A percentile compares a stretch with the other conserved stretches of the same genome.
Conservation (phyloP, 495 filamentous ascomycete genomes). For the Penicillium lividum region DNA sequence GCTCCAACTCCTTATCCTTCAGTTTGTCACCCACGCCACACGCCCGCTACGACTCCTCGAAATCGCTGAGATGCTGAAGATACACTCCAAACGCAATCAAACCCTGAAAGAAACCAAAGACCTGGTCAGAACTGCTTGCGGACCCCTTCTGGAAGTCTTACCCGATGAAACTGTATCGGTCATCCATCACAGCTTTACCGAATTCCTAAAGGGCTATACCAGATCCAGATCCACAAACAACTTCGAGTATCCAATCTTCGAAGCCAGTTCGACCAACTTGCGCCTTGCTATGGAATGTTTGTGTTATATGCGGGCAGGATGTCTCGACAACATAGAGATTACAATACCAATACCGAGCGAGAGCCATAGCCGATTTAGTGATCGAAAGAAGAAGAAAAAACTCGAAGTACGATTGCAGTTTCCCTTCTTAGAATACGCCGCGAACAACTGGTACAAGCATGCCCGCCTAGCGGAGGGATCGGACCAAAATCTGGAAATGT, state of each 20-base stretch:
- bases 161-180: slow-evolving; percentile 51
- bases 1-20: slow-evolving; percentile 22
- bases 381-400: background rate
- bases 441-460: slow-evolving; percentile 4
- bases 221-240: background rate
- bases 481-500: background rate
- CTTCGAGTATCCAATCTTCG: slow-evolving; percentile 1
- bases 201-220: slow-evolving; percentile 36
- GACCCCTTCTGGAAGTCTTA: slow-evolving; percentile 52
- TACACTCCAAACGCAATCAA: background rate
- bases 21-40: slow-evolving; percentile 49
- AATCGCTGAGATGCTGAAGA: slow-evolving; percentile 39
- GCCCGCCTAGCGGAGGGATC: background rate
- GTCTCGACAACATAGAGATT: background rate
- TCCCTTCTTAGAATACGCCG: slow-evolving; percentile 1
- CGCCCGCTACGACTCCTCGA: slow-evolving; percentile 53
- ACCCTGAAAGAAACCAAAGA: slow-evolving; percentile 26
- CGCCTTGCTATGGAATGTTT: slow-evolving; percentile 1
- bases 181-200: slow-evolving; percentile 57
- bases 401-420: background rate
- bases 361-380: background rate
- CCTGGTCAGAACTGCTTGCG: slow-evolving; percentile 37
- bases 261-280: background rate
- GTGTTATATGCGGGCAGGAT: background rate
- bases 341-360: background rate